Conservation (phyloP, 2,329 filamentous ascomycete species). For the Pyrenophora teres region DNA sequence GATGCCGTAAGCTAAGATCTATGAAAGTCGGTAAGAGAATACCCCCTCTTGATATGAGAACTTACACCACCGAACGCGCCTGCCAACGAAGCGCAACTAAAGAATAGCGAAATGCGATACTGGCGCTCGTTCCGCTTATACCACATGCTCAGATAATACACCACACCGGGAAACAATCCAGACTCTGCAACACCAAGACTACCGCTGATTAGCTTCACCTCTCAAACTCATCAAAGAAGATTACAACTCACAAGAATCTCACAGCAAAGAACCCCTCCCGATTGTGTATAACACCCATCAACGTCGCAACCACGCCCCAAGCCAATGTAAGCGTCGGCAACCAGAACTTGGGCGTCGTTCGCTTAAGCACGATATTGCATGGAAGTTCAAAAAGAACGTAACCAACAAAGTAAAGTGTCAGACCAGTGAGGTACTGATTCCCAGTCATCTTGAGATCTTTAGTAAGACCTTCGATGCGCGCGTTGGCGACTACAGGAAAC, state of each 20-base stretch:
- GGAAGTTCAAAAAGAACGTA: conserved; percentile 60
- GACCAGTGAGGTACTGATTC: conserved; percentile 64
- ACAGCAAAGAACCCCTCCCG: conserved; percentile 53
- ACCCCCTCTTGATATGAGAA: neutral
- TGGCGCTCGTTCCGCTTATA: conserved; percentile 65
- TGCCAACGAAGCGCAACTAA: conserved; percentile 61
- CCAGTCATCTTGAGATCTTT: conserved; percentile 42
- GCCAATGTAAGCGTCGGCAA: conserved; percentile 54
- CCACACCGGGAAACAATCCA: conserved; percentile 47
- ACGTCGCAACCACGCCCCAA: conserved; percentile 57
- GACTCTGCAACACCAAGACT: conserved; percentile 43
- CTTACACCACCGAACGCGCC: conserved; percentile 64
- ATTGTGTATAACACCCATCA: conserved; percentile 56
- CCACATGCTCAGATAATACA: conserved; percentile 67
- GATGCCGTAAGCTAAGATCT: conserved; percentile 57
- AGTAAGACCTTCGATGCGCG: conserved; percentile 46
- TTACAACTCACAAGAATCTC: conserved; percentile 51
- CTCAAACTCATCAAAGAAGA: too few relatives aligned
- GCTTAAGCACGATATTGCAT: conserved; percentile 64
- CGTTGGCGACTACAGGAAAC: conserved; percentile 50
- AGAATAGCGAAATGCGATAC: conserved; percentile 64
- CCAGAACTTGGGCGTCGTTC: conserved; percentile 58
- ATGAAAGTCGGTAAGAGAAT: neutral
- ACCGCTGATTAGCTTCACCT: neutral
- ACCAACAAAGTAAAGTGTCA: conserved; percentile 68